A percentile compares a stretch with the other conserved stretches of the same genome.
These are phyloP conservation scores for Verbascum thapsus DNA, from an alignment of 257 asterid species.

Conservation along the genomic window DNA sequence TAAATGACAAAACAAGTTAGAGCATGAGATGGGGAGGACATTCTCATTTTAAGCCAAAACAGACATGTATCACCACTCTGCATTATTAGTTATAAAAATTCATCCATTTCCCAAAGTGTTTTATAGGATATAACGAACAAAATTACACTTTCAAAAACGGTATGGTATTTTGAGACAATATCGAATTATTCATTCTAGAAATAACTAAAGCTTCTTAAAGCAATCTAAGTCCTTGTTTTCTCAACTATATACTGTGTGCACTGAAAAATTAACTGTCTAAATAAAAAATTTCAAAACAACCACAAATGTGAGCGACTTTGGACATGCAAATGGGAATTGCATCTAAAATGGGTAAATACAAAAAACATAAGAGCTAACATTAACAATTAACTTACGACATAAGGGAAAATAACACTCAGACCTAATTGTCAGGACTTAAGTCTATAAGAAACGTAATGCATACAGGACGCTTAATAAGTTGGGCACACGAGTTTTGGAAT, in stretches of 20 bases:
- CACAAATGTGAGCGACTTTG: background rate
- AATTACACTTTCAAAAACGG: conserved; percentile 3
- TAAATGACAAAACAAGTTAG: conserved; percentile 29
- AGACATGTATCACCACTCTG: background rate
- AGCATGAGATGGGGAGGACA: background rate
- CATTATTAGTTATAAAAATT: background rate
- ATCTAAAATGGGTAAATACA: conserved; percentile 8
- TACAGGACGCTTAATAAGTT: too few relatives aligned
- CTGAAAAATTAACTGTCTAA: background rate
- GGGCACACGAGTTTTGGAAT: too few relatives aligned
- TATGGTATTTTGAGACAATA: background rate
- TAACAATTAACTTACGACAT: background rate
- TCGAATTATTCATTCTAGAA: background rate
- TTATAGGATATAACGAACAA: background rate
- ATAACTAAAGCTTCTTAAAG: conserved; percentile 4
- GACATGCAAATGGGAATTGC: too few relatives aligned
- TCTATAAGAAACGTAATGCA: background rate
- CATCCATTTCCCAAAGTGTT: background rate
- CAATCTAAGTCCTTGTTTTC: background rate
- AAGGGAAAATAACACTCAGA: too few relatives aligned
- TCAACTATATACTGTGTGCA: too few relatives aligned
- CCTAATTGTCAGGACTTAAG: too few relatives aligned
- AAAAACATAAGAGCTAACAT: background rate
- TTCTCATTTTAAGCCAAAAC: background rate
- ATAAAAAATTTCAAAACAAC: background rate